These are phyloP conservation scores for Hemileccinum impolitum DNA, from an alignment of 768 basidiomycete genomes.

Conservation along the genomic window DNA sequence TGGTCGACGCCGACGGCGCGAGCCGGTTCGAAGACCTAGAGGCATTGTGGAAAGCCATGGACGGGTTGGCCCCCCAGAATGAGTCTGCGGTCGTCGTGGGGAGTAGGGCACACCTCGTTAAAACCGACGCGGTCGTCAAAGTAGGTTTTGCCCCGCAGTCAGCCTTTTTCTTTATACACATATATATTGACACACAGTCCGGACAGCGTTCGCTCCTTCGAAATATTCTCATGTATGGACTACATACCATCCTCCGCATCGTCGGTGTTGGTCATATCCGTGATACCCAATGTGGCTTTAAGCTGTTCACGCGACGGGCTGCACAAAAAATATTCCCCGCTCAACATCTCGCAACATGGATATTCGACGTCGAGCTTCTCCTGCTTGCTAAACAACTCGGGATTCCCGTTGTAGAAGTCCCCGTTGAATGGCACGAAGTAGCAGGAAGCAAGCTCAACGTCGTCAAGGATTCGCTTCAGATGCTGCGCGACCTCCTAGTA, in stretches of 20 bases:
- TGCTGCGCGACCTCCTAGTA: slow-evolving; percentile 84
- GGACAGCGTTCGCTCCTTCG: slow-evolving; percentile 79
- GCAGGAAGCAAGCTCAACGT: slow-evolving; percentile 89
- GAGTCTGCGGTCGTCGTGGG: slow-evolving; percentile 73
- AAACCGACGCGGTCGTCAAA: slow-evolving; percentile 91
- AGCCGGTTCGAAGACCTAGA: slow-evolving; percentile 85
- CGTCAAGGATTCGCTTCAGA: slow-evolving; percentile 79
- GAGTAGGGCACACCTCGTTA: slow-evolving; percentile 89
- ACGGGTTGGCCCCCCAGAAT: slow-evolving; percentile 48
- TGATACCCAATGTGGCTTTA: slow-evolving; percentile 98
- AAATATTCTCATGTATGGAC: slow-evolving; percentile 90
- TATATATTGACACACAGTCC: not conserved
- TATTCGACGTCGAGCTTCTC: slow-evolving; percentile 94
- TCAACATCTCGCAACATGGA: slow-evolving; percentile 89
- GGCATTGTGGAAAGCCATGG: slow-evolving; percentile 72
- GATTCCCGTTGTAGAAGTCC: slow-evolving; percentile 82
- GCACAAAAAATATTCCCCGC: slow-evolving; percentile 81
- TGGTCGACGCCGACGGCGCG: slow-evolving; percentile 95
- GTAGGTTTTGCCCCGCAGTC: slow-evolving; percentile 38
- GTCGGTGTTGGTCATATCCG: slow-evolving; percentile 88
- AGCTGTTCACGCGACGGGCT: slow-evolving; percentile 82
- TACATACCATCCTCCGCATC: slow-evolving; percentile 85
- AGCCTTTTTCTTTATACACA: no score
- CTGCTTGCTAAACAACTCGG: slow-evolving; percentile 74
- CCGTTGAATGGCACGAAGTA: slow-evolving; percentile 92